Evolutionary conservation across 257 asterid genomes (phyloP), one percentile per base, ranked within the genome.

Genomic region (Solanum appendiculatum): DNA sequence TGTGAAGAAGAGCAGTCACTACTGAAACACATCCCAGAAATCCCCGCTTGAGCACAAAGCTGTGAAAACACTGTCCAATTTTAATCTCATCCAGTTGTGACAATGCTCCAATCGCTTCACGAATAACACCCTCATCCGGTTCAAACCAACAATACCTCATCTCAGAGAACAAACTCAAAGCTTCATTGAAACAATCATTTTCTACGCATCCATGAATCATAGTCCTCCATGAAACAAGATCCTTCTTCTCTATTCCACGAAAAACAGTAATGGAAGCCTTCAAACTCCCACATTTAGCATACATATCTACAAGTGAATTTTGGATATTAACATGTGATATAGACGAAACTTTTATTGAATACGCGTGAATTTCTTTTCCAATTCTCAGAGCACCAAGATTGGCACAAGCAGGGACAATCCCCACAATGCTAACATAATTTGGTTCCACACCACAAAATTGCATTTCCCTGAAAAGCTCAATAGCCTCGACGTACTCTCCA

Each of bases 201-300:
- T 86, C 93, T 58, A 91, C 81, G 33, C 94, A 96, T 60, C 96
- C 93, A 16, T 60, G 90, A 80, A 93, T 68, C 72, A 96, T 87
- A 81, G 90, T 93, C 93, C 96, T 96, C 98, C 97, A 96, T 20
- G 99, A 96, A 88, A 96, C 88, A 83, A 91, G 88, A 92, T 96
- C 99, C 89, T 91, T 93, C 36, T 88, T 80, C 87, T 72, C 92
- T 91, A 92, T 94, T 85, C 88, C 82, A 20, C 78, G 66, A 72
- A 93, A 96, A 89, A 96, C 88, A 80, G 31, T 69, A 68, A 91
- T 31, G 4, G 98, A 94, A 33, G 90, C 86, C 63, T 89, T 89
- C 40, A 93, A 90, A 86, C 85, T 85, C 89, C 92, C 88, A 89
- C 95, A 94, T 87, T 94, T 96, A 88, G 92, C 90, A 86, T 96